Evolutionary conservation across 2,329 filamentous ascomycete genomes (phyloP), one percentile per base, ranked within the genome.

Genomic region (Nannizziopsis barbatae): DNA sequence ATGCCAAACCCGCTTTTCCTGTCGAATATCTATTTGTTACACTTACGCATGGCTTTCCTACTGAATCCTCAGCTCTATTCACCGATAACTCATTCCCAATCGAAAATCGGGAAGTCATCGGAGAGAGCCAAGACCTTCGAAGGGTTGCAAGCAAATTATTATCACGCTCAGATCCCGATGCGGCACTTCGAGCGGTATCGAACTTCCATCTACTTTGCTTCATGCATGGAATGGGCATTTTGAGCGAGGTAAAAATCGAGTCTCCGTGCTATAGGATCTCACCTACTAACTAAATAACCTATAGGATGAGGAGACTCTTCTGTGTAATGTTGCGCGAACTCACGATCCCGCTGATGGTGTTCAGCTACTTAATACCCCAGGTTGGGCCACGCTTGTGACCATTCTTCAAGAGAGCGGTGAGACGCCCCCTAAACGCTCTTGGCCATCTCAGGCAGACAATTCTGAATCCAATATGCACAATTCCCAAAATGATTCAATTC

Each of bases 351-450:
- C 83, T 53, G 85, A 93, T 58, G 83, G 82, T 52, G 81, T 87
- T 62, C 83, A 92, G 63, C 77, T 98, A 58, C 80, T 88, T 68
- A 83, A 87, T 59, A 89, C 84, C 59, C 77, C 83, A 62, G 92
- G 92, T 62, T 98, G 92, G 92, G 85, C 89, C 67, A 96, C 87
- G 51, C 76, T 98, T 62, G 77, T 90, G 70, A 83, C 85, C 67
- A 94, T 98, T 66, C 79, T 96, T 71, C 81, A 92, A 81, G 85
- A 88, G 80, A 88, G 86, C 77, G 87, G 89, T 94, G 89, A 95
- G 85, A 83, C 83, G 80, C 80, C 83, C 79, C 82, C 81, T 69
- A 93, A 92, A 76, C 84, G 74, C 65, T 60, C 65, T 58, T 64
- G 69, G 65, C 63, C 62, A 53, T 58, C 56, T 40, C 63, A 65